These are phyloP conservation scores for Tetrapisispora iriomotensis DNA, from an alignment of 805 yeast genomes.

Conservation along the genomic window DNA sequence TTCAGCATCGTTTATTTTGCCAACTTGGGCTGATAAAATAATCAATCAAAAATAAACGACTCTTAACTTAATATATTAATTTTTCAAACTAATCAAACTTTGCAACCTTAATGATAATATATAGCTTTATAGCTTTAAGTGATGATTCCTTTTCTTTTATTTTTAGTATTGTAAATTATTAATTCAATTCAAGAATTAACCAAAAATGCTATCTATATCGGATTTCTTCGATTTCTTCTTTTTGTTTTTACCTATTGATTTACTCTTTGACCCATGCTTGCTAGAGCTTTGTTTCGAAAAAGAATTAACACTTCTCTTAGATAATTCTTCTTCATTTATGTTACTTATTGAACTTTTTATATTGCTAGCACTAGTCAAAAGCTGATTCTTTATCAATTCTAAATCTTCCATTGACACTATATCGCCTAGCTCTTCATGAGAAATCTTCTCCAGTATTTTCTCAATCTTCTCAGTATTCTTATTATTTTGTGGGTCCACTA, in stretches of 20 bases:
- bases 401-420: background rate
- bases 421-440: constrained; percentile 5
- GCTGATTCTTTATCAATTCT: background rate
- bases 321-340: too few relatives aligned
- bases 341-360: background rate
- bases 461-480: background rate
- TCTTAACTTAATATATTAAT: too few relatives aligned
- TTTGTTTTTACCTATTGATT: constrained; percentile 22
- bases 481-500: background rate
- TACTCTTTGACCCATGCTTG: too few relatives aligned
- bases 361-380: background rate
- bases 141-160: too few relatives aligned
- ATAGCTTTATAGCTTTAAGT: too few relatives aligned
- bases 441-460: background rate
- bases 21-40: constrained; percentile 59
- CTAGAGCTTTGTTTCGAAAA: too few relatives aligned
- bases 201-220: constrained; percentile 71
- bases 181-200: too few relatives aligned
- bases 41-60: constrained; percentile 9
- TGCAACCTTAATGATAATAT: background rate
- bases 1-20: constrained; percentile 63
- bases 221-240: constrained; percentile 40
- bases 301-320: too few relatives aligned
- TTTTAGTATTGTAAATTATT: too few relatives aligned
- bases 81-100: too few relatives aligned